Conservation (phyloP, 73 alveolate species). For the Blepharisma stoltei region DNA sequence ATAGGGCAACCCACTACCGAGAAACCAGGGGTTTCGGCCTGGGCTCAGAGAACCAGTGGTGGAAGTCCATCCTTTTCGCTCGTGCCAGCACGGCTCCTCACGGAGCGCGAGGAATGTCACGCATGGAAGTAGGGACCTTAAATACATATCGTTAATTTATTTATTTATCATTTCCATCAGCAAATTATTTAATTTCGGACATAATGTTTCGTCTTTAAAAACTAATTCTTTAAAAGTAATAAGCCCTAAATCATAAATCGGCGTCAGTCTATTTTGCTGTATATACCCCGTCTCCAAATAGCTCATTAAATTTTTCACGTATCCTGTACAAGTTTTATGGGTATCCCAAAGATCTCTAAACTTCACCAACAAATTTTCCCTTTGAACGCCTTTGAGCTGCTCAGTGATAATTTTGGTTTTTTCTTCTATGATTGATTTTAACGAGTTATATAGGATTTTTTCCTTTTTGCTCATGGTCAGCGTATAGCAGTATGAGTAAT, state of each 20-base stretch:
- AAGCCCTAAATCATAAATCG: conserved; percentile 44
- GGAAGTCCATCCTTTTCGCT: no score
- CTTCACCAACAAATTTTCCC: conserved; percentile 36
- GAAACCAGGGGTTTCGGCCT: no score
- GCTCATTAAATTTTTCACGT: conserved; percentile 52
- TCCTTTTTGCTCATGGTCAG: conserved; percentile 55
- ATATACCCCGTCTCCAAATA: conserved; percentile 55
- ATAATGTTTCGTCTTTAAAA: conserved; percentile 28
- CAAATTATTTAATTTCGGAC: conserved; percentile 6
- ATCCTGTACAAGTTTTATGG: conserved; percentile 30
- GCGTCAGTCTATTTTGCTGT: conserved; percentile 38
- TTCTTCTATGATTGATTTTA: conserved; percentile 37
- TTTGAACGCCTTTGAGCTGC: conserved; percentile 14
- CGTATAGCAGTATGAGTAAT: conserved; percentile 48
- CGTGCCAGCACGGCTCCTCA: no score
- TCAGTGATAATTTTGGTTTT: conserved; percentile 29
- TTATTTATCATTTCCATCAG: conserved; percentile 35
- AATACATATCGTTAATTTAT: no score
- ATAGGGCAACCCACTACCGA: no score
- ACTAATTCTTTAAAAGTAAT: conserved; percentile 38
- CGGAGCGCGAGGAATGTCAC: no score
- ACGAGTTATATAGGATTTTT: conserved; percentile 41
- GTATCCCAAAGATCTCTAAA: conserved; percentile 42
- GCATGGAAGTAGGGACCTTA: no score
- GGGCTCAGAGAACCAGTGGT: no score